These are phyloP conservation scores for Cercophora sp. DNA, from an alignment of 495 filamentous ascomycete genomes.

Conservation along the genomic window DNA sequence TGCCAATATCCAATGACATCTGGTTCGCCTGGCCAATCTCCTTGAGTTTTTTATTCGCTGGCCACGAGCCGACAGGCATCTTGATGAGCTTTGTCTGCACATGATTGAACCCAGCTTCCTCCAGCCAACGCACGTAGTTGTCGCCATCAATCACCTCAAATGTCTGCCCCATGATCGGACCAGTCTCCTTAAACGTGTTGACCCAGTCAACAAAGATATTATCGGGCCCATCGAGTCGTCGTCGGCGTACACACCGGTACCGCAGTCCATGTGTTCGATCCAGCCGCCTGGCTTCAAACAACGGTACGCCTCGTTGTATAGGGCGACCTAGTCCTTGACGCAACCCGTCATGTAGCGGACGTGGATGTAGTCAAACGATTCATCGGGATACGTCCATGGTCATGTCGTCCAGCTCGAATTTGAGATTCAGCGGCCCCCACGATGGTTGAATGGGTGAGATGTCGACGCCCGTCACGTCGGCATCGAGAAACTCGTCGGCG, in stretches of 20 bases:
- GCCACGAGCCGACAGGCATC: conserved; percentile 52
- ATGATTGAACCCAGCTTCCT: conserved; percentile 51
- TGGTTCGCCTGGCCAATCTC: conserved; percentile 30
- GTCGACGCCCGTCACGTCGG: conserved; percentile 55
- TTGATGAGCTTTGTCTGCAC: conserved; percentile 42
- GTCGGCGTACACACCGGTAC: conserved; percentile 22
- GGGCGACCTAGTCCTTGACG: conserved; percentile 52
- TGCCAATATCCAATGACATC: conserved; percentile 35
- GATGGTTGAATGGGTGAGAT: conserved; percentile 37
- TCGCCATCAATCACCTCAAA: conserved; percentile 32
- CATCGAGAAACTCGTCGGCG: conserved; percentile 48
- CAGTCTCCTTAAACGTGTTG: conserved; percentile 33
- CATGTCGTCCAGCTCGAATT: conserved; percentile 55
- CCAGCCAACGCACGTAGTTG: conserved; percentile 42
- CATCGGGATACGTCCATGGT: conserved; percentile 48
- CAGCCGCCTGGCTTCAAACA: conserved; percentile 40
- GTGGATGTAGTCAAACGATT: conserved; percentile 64
- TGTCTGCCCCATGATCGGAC: conserved; percentile 16
- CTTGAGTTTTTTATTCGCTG: conserved; percentile 38
- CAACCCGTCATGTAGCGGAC: conserved; percentile 52
- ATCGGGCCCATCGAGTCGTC: conserved; percentile 39
- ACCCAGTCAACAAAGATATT: conserved; percentile 34
- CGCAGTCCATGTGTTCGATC: conserved; percentile 27
- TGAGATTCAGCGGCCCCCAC: conserved; percentile 20
- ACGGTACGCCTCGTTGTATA: conserved; percentile 30